Percentiles rank a stretch among this genome's conserved stretches.
Evolutionary conservation across 1,284 basidiomycete species (phyloP).

Genomic region (Sanghuangporus sanghuang): DNA sequence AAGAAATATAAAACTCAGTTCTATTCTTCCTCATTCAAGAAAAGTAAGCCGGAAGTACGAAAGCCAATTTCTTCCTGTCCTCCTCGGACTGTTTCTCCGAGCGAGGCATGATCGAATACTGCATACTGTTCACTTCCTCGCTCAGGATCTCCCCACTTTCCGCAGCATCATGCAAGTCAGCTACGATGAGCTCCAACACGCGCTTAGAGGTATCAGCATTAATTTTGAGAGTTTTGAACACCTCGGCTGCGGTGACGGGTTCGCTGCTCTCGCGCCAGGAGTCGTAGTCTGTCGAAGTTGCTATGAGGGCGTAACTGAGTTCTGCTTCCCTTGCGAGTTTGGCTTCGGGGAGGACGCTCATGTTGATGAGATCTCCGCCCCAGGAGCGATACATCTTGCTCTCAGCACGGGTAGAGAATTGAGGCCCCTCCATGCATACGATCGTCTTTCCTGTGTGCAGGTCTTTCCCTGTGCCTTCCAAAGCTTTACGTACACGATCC

Average conservation of each 20-base stretch:
- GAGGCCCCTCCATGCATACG: constrained; percentile 97
- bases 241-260: constrained; percentile 84
- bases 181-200: constrained; percentile 72
- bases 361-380: constrained; percentile 94
- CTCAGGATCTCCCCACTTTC: constrained; percentile 46
- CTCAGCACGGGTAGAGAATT: constrained; percentile 94
- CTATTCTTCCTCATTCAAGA: not conserved
- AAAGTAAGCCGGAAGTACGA: constrained; percentile 74
- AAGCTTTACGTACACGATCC: constrained; percentile 56
- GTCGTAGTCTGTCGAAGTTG: constrained; percentile 90
- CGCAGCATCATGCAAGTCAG: constrained; percentile 66
- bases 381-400: constrained; percentile 90
- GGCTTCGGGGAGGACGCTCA: constrained; percentile 94
- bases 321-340: constrained; percentile 96
- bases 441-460: constrained; percentile 82
- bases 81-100: constrained; percentile 56
- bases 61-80: constrained; percentile 72
- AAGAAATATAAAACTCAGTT: not conserved
- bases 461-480: constrained; percentile 55
- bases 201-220: constrained; percentile 83
- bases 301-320: constrained; percentile 87
- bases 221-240: constrained; percentile 80
- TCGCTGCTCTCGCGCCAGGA: constrained; percentile 80
- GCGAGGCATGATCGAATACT: constrained; percentile 80
- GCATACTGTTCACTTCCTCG: constrained; percentile 76